Conservation (phyloP, 2,329 filamentous ascomycete genomes). For the Talaromyces funiculosus region DNA sequence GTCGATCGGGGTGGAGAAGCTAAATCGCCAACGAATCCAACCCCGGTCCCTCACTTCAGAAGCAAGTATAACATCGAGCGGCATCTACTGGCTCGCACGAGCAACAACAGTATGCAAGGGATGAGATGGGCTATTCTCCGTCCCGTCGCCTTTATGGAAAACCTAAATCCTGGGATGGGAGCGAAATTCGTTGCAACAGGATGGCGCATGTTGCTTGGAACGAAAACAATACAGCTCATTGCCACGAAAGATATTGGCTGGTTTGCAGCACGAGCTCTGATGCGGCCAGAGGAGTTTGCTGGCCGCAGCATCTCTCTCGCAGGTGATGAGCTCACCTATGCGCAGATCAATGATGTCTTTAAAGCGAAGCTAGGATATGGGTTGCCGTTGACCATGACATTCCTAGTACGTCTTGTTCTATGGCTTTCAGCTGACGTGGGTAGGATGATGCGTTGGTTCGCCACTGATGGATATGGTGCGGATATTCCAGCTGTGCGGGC, state of each 20-base stretch:
- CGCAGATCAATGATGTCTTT: too few relatives aligned
- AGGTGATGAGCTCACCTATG: background rate
- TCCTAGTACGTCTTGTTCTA: too few relatives aligned
- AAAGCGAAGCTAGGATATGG: too few relatives aligned
- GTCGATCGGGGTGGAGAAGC: background rate
- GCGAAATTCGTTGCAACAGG: background rate
- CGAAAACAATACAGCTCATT: background rate
- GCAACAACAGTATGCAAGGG: background rate
- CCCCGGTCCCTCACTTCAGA: background rate
- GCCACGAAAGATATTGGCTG: background rate
- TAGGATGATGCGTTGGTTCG: too few relatives aligned
- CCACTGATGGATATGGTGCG: too few relatives aligned
- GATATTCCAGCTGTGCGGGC: too few relatives aligned
- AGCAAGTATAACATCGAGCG: background rate
- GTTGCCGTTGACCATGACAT: too few relatives aligned
- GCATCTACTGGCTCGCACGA: background rate
- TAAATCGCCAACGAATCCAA: background rate
- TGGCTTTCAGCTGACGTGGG: too few relatives aligned
- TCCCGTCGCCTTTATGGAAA: background rate
- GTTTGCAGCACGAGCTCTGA: background rate
- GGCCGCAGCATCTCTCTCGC: background rate
- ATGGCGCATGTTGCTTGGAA: background rate
- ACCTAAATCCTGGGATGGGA: background rate
- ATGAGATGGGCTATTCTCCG: background rate
- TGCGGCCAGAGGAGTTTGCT: background rate